Base-by-base conservation (phyloP, 768 basidiomycete species). In the Leccinum barrowsii region DNA sequence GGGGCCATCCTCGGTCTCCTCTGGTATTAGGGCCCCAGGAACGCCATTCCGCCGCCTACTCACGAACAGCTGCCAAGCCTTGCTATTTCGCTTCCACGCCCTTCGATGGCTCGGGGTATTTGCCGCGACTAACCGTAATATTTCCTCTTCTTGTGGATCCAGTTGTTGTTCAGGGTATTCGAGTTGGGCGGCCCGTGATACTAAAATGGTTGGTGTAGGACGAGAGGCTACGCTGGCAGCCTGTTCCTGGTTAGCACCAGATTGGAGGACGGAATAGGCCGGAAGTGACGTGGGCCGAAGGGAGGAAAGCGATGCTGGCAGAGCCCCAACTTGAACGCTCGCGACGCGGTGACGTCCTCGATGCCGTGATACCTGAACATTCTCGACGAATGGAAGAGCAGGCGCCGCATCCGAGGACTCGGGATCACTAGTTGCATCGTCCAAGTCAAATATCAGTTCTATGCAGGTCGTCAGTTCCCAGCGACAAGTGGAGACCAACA, bases 401-500 rank as follows among this genome's bases (percentile, higher is more conserved):
- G 72, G 74, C n/a, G 75, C 73, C 12, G 64, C 72, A 22, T 71
- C 71, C 24, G 66, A 60, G 24, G 72, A 64, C 42, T 76, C 64
- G 42, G 65, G 74, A 63, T 71, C 59, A 30, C 70, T 70, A 7
- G 52, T 67, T 35, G 80, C 82, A 47, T 84, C 83, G 52, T 92
- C 90, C 62, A 90, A 74, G 54, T 83, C 82, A 61, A 92, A 92
- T 40, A 92, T 82, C 75, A 85, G 77, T 55, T 84, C 88, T 87
- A 44, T 49, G n/a, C 22, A 32, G 34, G 35, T 15, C 57, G 35
- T 66, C 54, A 67, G 54, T 28, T 12, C 3, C 37, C 7, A n/a
- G 52, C 4, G 48, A 54, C 10, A 22, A 24, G 8, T 44, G 2
- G 32, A 52, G 50, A 50, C 24, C 26, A 37, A 55, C 54, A 44